These are phyloP conservation scores for Mucor racemosus DNA, from an alignment of 371 early-diverging fungal genomes.

Conservation along the genomic window DNA sequence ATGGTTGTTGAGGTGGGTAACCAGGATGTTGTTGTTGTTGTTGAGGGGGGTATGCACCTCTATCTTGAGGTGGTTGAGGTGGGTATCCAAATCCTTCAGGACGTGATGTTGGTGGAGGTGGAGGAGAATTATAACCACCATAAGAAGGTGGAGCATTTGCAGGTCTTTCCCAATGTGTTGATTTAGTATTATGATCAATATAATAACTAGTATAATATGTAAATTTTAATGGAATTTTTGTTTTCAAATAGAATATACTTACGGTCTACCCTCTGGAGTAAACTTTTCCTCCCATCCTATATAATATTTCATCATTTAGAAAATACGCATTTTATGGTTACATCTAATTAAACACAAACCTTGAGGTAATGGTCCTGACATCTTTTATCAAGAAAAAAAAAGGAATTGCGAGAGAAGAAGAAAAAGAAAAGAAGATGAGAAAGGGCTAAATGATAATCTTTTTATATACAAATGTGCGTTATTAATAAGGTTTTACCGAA, in stretches of 20 bases:
- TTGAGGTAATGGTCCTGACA: slow-evolving; percentile 49
- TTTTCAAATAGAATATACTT: slow-evolving; percentile 11
- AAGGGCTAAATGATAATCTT: background rate
- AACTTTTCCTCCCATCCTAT: slow-evolving; percentile 51
- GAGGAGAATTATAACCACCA: slow-evolving; percentile 19
- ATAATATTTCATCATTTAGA: background rate
- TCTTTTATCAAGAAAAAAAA: slow-evolving; percentile 12
- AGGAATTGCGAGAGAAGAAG: background rate
- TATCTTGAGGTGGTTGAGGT: slow-evolving; percentile 1
- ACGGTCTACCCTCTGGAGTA: slow-evolving; percentile 48
- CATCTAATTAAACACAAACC: slow-evolving; percentile 8
- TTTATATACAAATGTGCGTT: background rate
- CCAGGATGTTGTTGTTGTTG: slow-evolving; percentile 20
- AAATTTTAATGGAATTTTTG: background rate
- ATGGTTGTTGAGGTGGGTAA: slow-evolving; percentile 2
- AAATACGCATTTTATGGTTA: background rate
- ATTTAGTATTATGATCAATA: slow-evolving; percentile 57
- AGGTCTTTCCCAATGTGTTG: slow-evolving; percentile 69
- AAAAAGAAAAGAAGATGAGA: background rate
- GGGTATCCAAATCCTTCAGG: slow-evolving; percentile 19
- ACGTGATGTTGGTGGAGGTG: slow-evolving; percentile 12
- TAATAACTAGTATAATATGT: slow-evolving; percentile 44
- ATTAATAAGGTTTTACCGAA: slow-evolving; percentile 9
- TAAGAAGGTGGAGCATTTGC: slow-evolving; percentile 33
- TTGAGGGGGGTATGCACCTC: slow-evolving; percentile 12